Evolutionary conservation across 1,139 yeast genomes (phyloP), one percentile per base, ranked within the genome.

Genomic region (Sugiyamaella japonica): DNA sequence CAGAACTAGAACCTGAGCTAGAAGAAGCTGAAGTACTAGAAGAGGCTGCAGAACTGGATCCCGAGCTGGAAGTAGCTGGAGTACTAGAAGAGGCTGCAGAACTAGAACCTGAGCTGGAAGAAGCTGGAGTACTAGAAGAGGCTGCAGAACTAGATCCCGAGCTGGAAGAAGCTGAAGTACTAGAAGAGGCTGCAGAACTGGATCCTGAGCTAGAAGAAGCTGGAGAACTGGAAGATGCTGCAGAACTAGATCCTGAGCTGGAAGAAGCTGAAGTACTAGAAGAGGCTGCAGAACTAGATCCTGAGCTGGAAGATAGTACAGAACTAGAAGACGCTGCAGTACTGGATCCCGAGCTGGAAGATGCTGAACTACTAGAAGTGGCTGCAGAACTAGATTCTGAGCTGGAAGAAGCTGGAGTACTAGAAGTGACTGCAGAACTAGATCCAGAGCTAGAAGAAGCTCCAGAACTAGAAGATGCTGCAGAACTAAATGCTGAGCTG

Each of bases 141-240:
- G 37, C 12, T 17, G 47, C 38, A 1, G 37, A 32, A 23, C 20
- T 16, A n/a, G 56, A 38, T 15, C 42, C 42, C 13, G 31, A 28
- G 31, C 31, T 13, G 23, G 42, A 15, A 17, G 42, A 6, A 3
- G 6, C 25, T 20, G 25, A 20, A 20, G 25, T 20, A 7, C 7
- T 48, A 15, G 23, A 31, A 49, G 47, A 10, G 20, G 47, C 47
- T 10, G 28, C 5, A 6, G 47, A 7, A 9, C 20, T 50, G 32
- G 39, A 46, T n/a, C n/a, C n/a, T n/a, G n/a, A 40, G 25, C 25
- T 6, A 20, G 44, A 29, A 10, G 13, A 3, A n/a, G 15, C 45
- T 56, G 60, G 45, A 58, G 48, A 13, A 50, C 34, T n/a, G 55
- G 37, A 38, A 61, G 25, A 20, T 20, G 5, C 6, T 20, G 25